Evolutionary conservation across 2,329 filamentous ascomycete genomes (phyloP).

Genomic region (Xylariomycetidae sp.): DNA sequence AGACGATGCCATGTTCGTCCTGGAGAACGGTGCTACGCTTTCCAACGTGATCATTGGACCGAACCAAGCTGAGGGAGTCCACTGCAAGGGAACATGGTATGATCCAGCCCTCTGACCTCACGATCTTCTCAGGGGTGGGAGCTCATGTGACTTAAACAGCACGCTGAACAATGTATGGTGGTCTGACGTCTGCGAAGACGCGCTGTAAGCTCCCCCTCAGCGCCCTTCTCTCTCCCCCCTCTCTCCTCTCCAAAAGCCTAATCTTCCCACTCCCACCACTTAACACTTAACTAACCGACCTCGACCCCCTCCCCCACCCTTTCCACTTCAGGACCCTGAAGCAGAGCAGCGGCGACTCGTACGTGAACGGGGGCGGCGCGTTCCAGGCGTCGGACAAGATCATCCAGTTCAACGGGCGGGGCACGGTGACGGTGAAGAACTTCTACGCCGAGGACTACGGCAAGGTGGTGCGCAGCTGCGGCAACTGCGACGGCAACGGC

Average conservation of each 20-base stretch:
- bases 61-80: constrained; percentile 3
- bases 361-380: constrained; percentile 36
- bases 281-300: too few relatives aligned
- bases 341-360: constrained; percentile 31
- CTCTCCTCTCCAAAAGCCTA: too few relatives aligned
- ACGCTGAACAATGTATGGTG: constrained; percentile 14
- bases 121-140: too few relatives aligned
- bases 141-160: too few relatives aligned
- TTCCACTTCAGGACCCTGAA: constrained; percentile 23
- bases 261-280: too few relatives aligned
- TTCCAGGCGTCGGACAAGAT: constrained; percentile 24
- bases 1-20: constrained; percentile 3
- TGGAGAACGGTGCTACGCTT: constrained; percentile 3
- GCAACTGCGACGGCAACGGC: constrained; percentile 40
- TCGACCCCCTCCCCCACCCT: background rate
- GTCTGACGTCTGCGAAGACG: constrained; percentile 31
- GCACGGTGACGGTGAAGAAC: constrained; percentile 33
- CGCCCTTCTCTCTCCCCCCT: too few relatives aligned
- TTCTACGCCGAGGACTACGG: constrained; percentile 40
- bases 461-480: constrained; percentile 46
- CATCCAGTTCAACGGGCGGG: constrained; percentile 29
- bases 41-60: constrained; percentile 4
- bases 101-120: too few relatives aligned
- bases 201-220: constrained; percentile 4
- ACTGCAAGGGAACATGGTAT: constrained; percentile 2